Evolutionary conservation across 192 early-diverging fungal species (phyloP), one percentile per base, ranked within the genome.

Genomic region (Gigaspora rosea): DNA sequence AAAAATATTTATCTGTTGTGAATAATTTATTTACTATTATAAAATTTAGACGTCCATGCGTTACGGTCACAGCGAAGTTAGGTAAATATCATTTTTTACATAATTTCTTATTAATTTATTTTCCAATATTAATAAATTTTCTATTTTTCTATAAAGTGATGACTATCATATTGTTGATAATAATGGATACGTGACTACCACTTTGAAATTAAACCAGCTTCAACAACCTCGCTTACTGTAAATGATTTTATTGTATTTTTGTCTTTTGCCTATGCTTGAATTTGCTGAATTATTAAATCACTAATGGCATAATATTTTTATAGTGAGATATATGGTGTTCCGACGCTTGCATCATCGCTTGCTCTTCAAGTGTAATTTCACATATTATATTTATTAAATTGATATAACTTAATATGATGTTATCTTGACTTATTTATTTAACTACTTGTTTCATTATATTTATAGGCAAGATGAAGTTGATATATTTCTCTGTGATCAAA

Each of bases 161-260:
- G 10, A 18, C 13, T 76, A 76, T 51, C 11, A 76, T 35, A 76
- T 76, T 16, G 18, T 66, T 2, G 47, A 76, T 54, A 20, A 50
- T 22, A 13, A 66, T 2, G 65, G 65, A 18, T n/a, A 67, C 9
- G n/a, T 10, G n/a, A 3, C 66, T 8, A 22, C 33, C 8, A 64
- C 63, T 9, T 33, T 76, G 15, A 13, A 15, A 9, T 52, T 76
- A 22, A 50, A 49, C 8, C 22, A 18, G 8, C 51, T 66, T 16
- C n/a, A 66, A 47, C 6, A n/a, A 7, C 48, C 8, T 12, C 27
- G 33, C 4, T 15, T 76, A 41, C 36, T 41, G 36, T 41, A 41
- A 41, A 41, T 41, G 5, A 41, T 41, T 3, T 3, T 41, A 41
- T 41, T 41, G 2, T 41, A 41, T 5, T 5, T 41, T 41, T 41